Evolutionary conservation across 2,329 filamentous ascomycete genomes (phyloP).

Genomic region (Bretziella fagacearum): DNA sequence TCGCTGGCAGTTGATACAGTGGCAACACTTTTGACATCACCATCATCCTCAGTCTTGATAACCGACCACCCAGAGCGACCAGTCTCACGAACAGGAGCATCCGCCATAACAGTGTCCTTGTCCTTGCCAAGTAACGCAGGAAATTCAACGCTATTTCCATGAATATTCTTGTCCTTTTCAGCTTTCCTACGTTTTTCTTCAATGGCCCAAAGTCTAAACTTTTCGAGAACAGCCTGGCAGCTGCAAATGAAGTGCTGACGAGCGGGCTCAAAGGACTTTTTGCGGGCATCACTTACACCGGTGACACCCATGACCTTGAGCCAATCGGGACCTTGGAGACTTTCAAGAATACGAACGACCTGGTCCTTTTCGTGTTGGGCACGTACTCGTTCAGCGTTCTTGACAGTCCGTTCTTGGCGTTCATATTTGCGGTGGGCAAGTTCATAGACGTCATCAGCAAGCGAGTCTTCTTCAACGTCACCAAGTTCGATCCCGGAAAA

Average conservation of each 20-base stretch:
- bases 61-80: slow-evolving; percentile 19
- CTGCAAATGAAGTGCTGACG: slow-evolving; percentile 71
- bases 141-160: slow-evolving; percentile 19
- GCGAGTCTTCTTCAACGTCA: slow-evolving; percentile 33
- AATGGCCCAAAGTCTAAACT: slow-evolving; percentile 74
- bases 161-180: slow-evolving; percentile 47
- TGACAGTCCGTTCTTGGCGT: slow-evolving; percentile 42
- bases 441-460: slow-evolving; percentile 38
- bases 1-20: slow-evolving; percentile 25
- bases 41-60: slow-evolving; percentile 18
- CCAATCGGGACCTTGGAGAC: slow-evolving; percentile 84
- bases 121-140: slow-evolving; percentile 16
- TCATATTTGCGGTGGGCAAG: slow-evolving; percentile 41
- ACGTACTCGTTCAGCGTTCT: slow-evolving; percentile 46
- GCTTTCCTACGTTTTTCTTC: slow-evolving; percentile 73
- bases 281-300: slow-evolving; percentile 67
- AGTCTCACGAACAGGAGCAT: too few relatives aligned
- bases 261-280: slow-evolving; percentile 73
- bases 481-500: slow-evolving; percentile 32
- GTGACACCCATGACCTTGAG: slow-evolving; percentile 79
- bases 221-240: slow-evolving; percentile 65
- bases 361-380: slow-evolving; percentile 52
- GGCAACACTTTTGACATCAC: slow-evolving; percentile 8
- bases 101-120: slow-evolving; percentile 11
- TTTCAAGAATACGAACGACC: slow-evolving; percentile 52